Base-by-base conservation (phyloP, 257 asterid species). In the Lycium ferocissimum region DNA sequence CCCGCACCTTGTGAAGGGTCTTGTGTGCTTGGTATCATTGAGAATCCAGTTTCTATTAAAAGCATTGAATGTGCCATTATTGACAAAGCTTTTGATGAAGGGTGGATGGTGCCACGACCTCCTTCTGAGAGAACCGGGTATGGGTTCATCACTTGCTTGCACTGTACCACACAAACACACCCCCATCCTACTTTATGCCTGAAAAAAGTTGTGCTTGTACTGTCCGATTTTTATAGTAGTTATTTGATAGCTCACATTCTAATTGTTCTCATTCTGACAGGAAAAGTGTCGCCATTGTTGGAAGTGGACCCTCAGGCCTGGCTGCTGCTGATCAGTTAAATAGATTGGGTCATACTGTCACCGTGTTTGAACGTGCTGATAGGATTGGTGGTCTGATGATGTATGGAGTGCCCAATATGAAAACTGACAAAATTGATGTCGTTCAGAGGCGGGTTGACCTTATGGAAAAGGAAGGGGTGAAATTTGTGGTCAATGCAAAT, bases 1-100 rank as follows among this genome's bases (percentile, higher is more conserved):
- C 99, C 99, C 67, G 99, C 99, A 40, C 99, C 99, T 69, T 97
- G 99, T 85, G 99, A 97, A 91, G 99, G 99, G 2, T 95, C 99
- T 86, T 97, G 99, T 86, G 99, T 97, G 4, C 99, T 97, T 83
- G 99, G 99, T 72, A 97, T 97, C 82, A 97, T 97, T 45, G 99
- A 97, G 89, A 95, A 97, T 88, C 99, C 99, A 0, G 99, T 97
- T 53, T 93, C 99, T 47, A 97, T 97, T 85, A 97, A 97, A 88
- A 94, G 92, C 86, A 97, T 97, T 0, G 99, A 97, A 90, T 97
- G 99, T 87, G 90, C 99, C 43, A 97, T 97, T 84, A 97, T 97
- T 71, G 99, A 97, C 90, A 97, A 93, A 89, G 99, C 96, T 72
- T 97, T 97, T 80, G 98, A 91, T 83, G 98, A 95, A 86, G 99